Evolutionary conservation across 129 eudicot species (phyloP).

Genomic region (Centaurea solstitialis): DNA sequence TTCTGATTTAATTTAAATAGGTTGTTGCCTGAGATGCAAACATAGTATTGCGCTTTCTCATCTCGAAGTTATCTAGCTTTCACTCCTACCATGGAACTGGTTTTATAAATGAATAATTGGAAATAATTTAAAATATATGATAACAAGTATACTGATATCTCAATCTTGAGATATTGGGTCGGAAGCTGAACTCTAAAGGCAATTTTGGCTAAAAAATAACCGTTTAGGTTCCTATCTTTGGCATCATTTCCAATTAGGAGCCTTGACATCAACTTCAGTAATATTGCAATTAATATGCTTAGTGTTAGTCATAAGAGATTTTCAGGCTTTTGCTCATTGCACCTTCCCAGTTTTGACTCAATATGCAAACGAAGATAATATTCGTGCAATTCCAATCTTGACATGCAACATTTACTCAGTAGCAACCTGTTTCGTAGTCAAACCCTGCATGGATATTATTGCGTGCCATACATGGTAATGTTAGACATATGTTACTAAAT

Average conservation of each 20-base stretch:
- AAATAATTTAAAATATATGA: too few species aligned
- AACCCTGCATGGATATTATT: background rate
- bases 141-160: background rate
- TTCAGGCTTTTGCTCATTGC: background rate
- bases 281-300: background rate
- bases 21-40: background rate
- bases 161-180: background rate
- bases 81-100: background rate
- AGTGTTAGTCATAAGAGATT: background rate
- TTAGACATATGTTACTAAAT: background rate
- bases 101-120: background rate
- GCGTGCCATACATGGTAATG: background rate
- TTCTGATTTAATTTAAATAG: background rate
- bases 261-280: background rate
- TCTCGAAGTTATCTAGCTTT: background rate
- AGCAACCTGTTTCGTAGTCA: background rate
- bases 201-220: background rate
- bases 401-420: background rate
- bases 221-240: background rate
- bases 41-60: too few species aligned
- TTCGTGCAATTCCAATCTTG: background rate
- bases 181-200: background rate
- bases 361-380: background rate
- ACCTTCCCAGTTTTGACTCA: background rate
- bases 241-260: background rate